Conservation (phyloP, 108 stramenopile species). For the Skeletonema potamos region DNA sequence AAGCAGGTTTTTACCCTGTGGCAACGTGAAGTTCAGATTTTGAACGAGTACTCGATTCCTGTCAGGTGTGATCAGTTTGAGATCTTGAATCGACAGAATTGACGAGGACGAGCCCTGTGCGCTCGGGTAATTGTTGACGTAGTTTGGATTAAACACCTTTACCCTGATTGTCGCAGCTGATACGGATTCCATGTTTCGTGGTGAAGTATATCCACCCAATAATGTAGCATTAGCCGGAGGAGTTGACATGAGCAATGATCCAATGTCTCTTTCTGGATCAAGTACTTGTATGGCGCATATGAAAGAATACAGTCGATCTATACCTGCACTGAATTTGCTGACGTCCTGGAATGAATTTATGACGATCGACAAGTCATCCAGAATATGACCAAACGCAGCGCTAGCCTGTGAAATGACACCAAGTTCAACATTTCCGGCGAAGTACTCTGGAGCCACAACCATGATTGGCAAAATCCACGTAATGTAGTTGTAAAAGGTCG, state of each 20-base stretch:
- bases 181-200: not conserved
- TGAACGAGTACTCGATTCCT: slow-evolving; percentile 48
- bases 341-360: slow-evolving; percentile 75
- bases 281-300: slow-evolving; percentile 44
- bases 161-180: slow-evolving; percentile 11
- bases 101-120: not conserved
- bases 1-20: slow-evolving; percentile 54
- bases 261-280: slow-evolving; percentile 32
- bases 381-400: slow-evolving; percentile 84
- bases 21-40: slow-evolving; percentile 50
- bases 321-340: slow-evolving; percentile 57
- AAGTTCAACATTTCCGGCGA: slow-evolving; percentile 65
- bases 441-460: slow-evolving; percentile 71
- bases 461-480: slow-evolving; percentile 68
- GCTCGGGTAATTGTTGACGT: not conserved
- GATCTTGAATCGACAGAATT: slow-evolving; percentile 41
- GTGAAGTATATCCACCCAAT: not conserved
- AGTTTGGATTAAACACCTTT: slow-evolving; percentile 32
- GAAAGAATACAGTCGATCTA: slow-evolving; percentile 65
- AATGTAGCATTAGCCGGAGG: not conserved
- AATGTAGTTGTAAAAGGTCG: slow-evolving; percentile 60
- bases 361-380: slow-evolving; percentile 76
- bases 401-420: slow-evolving; percentile 53
- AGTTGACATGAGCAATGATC: slow-evolving; percentile 12
- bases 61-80: slow-evolving; percentile 60